These are phyloP conservation scores for Rhinocladiella similis DNA, from an alignment of 2,329 filamentous ascomycete genomes.

Conservation along the genomic window DNA sequence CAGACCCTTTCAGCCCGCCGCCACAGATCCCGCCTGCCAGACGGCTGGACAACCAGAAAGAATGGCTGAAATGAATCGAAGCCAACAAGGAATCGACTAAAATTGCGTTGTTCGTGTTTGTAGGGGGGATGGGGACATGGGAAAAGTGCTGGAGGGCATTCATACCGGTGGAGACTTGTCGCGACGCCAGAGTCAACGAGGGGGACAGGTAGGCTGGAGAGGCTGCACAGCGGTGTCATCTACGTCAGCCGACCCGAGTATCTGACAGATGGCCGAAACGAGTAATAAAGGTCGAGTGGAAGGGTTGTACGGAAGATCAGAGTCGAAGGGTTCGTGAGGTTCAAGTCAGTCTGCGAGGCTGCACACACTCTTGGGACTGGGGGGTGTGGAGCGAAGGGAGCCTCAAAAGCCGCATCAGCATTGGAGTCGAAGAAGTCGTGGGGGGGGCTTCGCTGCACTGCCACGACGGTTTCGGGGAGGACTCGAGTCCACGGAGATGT, in stretches of 20 bases:
- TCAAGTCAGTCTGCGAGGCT: background rate
- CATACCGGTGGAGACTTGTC: background rate
- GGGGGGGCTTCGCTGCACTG: background rate
- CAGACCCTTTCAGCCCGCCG: background rate
- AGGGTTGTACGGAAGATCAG: background rate
- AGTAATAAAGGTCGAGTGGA: background rate
- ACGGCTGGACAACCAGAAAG: background rate
- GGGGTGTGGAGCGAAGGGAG: background rate
- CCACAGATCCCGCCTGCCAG: background rate
- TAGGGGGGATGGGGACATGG: background rate
- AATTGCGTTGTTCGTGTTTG: too few species aligned
- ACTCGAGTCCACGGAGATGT: background rate
- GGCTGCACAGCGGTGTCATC: background rate
- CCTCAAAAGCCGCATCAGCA: slow-evolving; percentile 1
- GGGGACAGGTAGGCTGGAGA: background rate
- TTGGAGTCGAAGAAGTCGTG: background rate
- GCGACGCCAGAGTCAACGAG: background rate
- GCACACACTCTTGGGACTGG: background rate
- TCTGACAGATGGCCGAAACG: background rate
- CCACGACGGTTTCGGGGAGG: background rate
- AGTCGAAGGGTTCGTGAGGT: background rate
- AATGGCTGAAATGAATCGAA: background rate
- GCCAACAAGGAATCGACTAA: background rate
- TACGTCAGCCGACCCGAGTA: background rate
- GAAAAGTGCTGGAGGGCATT: background rate